Conservation (phyloP, 2,329 filamentous ascomycete genomes). For the Setomelanomma holmii region DNA sequence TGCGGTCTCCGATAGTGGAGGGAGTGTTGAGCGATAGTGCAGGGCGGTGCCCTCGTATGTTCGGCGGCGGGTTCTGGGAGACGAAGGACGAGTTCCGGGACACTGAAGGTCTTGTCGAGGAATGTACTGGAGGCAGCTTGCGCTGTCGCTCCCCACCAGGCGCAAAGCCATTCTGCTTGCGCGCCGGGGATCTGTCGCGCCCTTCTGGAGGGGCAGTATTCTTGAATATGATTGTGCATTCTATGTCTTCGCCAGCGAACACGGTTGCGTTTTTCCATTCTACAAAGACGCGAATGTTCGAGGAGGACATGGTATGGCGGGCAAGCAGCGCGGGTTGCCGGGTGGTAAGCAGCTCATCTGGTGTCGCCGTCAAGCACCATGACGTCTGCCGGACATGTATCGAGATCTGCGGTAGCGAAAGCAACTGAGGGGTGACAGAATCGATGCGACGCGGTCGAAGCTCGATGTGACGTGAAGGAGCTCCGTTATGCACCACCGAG, state of each 20-base stretch:
- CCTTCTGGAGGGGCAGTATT: slow-evolving; percentile 70
- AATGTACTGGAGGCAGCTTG: slow-evolving; percentile 47
- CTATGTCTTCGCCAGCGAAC: slow-evolving; percentile 94
- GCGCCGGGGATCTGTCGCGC: slow-evolving; percentile 38
- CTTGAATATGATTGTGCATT: slow-evolving; percentile 95
- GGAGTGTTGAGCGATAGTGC: slow-evolving; percentile 67
- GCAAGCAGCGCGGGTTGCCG: slow-evolving; percentile 34
- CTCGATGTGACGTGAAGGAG: slow-evolving; percentile 1
- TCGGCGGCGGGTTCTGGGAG: slow-evolving; percentile 37
- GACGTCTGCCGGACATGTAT: slow-evolving; percentile 24
- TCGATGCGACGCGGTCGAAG: slow-evolving; percentile 2
- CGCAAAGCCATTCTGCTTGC: slow-evolving; percentile 46
- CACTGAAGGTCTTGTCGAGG: slow-evolving; percentile 43
- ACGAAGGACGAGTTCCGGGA: slow-evolving; percentile 46
- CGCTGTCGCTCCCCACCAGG: slow-evolving; percentile 47
- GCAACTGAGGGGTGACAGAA: slow-evolving; percentile 6
- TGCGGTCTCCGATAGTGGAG: slow-evolving; percentile 36
- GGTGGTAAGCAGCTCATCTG: slow-evolving; percentile 41
- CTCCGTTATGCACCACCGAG: slow-evolving; percentile 3
- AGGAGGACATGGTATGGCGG: slow-evolving; percentile 42
- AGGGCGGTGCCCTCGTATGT: slow-evolving; percentile 68
- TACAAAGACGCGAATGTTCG: slow-evolving; percentile 92
- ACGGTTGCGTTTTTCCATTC: slow-evolving; percentile 93
- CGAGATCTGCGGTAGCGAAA: slow-evolving; percentile 7
- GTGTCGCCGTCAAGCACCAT: slow-evolving; percentile 35